Percentiles rank a stretch among this genome's conserved stretches.
phyloP scores from a whole-genome alignment of 192 early-diverging fungal genomes.

The Coemansia sp. region DNA sequence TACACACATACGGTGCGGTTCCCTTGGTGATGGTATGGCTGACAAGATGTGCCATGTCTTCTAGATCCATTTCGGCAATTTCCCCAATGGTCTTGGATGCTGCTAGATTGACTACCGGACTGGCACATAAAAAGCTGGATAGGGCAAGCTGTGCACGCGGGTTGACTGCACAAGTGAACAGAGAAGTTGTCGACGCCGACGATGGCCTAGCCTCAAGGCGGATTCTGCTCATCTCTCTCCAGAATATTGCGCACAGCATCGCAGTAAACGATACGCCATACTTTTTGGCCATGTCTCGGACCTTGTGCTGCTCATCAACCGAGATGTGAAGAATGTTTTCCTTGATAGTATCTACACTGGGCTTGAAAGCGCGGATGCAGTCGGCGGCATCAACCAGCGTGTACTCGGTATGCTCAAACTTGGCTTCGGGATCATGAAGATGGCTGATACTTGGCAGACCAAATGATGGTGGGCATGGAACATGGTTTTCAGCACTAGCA shows the following conservation, averaged over 20 bases:
- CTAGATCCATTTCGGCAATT: slow-evolving; percentile 19
- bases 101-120: slow-evolving; percentile 36
- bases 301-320: slow-evolving; percentile 23
- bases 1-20: slow-evolving; percentile 21
- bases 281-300: slow-evolving; percentile 27
- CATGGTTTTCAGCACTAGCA: not conserved
- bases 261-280: slow-evolving; percentile 27
- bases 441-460: slow-evolving; percentile 25
- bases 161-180: slow-evolving; percentile 47
- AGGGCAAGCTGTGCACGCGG: slow-evolving; percentile 24
- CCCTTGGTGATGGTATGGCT: slow-evolving; percentile 17
- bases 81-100: slow-evolving; percentile 12
- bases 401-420: slow-evolving; percentile 41
- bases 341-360: slow-evolving; percentile 16
- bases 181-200: slow-evolving; percentile 9
- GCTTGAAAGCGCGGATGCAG: slow-evolving; percentile 21
- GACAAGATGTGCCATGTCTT: slow-evolving; percentile 24
- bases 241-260: slow-evolving; percentile 41
- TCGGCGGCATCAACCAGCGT: slow-evolving; percentile 17
- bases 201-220: slow-evolving; percentile 19
- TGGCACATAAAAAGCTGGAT: slow-evolving; percentile 27
- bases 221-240: slow-evolving; percentile 31
- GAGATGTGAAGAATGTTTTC: slow-evolving; percentile 23
- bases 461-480: slow-evolving; percentile 43
- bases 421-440: slow-evolving; percentile 4